Conservation (phyloP, 345 rosid genomes). For the Zanthoxylum bungeanum region DNA sequence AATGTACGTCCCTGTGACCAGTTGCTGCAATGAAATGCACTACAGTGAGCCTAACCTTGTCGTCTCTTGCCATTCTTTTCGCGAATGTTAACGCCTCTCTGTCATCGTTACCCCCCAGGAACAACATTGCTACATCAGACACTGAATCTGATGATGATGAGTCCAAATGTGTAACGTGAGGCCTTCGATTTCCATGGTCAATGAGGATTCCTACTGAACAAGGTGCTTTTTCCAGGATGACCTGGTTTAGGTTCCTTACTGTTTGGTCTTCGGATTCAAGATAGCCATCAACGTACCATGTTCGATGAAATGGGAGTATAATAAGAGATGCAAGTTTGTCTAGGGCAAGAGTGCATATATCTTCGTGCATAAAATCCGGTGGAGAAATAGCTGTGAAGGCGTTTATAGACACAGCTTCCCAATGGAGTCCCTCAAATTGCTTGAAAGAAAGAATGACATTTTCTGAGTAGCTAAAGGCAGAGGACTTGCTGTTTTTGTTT, state of each 20-base stretch:
- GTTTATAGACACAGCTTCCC: constrained; percentile 9
- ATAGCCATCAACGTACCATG: constrained; percentile 35
- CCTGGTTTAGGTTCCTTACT: constrained; percentile 33
- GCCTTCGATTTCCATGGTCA: constrained; percentile 17
- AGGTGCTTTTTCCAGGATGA: constrained; percentile 48
- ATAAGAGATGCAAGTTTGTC: constrained; percentile 43
- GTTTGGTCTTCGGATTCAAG: constrained; percentile 28
- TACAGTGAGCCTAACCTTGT: constrained; percentile 28
- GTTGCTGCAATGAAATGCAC: no score
- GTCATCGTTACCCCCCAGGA: constrained; percentile 64
- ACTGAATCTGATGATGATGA: no score
- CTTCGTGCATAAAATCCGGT: constrained; percentile 51
- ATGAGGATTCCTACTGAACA: constrained; percentile 59
- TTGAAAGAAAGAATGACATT: constrained; percentile 36
- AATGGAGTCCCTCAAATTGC: constrained; percentile 10
- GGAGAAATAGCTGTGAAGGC: constrained; percentile 29
- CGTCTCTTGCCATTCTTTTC: constrained; percentile 43
- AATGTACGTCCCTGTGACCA: no score
- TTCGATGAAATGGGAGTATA: constrained; percentile 56
- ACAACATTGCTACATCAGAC: constrained; percentile 29
- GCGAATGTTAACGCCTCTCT: constrained; percentile 46
- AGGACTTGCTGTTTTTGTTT: constrained; percentile 22
- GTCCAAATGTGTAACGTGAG: not conserved
- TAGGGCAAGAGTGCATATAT: constrained; percentile 49
- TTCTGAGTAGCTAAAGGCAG: constrained; percentile 19